Conservation (phyloP, 2,329 filamentous ascomycete genomes). For the Ascochyta pisi region DNA sequence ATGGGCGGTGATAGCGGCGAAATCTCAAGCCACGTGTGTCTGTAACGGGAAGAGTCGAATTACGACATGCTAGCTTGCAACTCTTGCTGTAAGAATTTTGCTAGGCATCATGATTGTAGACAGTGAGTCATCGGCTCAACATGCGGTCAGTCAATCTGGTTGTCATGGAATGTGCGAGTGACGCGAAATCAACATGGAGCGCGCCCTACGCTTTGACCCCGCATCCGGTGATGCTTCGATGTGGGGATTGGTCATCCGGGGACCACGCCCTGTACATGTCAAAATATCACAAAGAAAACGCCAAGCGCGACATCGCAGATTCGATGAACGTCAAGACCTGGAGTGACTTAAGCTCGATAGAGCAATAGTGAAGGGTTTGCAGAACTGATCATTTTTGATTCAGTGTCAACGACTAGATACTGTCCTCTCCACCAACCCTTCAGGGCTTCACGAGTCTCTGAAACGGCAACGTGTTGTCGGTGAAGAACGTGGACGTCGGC, state of each 20-base stretch:
- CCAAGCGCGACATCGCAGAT: no score
- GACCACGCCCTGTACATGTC: no score
- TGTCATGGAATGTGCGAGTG: not conserved
- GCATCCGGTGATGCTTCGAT: not conserved
- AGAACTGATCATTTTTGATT: not conserved
- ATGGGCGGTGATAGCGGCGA: not conserved
- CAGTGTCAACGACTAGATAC: not conserved
- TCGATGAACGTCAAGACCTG: no score
- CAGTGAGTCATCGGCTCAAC: not conserved
- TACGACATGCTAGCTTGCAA: not conserved
- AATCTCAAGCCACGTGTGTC: not conserved
- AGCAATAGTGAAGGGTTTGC: no score
- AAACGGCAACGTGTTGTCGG: conserved; percentile 34
- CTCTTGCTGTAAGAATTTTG: not conserved
- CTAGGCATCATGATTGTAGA: not conserved
- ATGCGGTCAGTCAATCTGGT: not conserved
- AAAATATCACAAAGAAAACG: no score
- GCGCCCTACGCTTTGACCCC: conserved; percentile 6
- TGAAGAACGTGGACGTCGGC: conserved; percentile 37
- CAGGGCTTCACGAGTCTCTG: conserved; percentile 34
- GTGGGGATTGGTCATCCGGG: no score
- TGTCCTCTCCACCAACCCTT: not conserved
- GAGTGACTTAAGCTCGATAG: no score
- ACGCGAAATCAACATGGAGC: not conserved
- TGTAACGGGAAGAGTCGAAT: not conserved